Evolutionary conservation across 768 basidiomycete species (phyloP), one percentile per base, ranked within the genome.

Genomic region (Chalciporus piperatus): DNA sequence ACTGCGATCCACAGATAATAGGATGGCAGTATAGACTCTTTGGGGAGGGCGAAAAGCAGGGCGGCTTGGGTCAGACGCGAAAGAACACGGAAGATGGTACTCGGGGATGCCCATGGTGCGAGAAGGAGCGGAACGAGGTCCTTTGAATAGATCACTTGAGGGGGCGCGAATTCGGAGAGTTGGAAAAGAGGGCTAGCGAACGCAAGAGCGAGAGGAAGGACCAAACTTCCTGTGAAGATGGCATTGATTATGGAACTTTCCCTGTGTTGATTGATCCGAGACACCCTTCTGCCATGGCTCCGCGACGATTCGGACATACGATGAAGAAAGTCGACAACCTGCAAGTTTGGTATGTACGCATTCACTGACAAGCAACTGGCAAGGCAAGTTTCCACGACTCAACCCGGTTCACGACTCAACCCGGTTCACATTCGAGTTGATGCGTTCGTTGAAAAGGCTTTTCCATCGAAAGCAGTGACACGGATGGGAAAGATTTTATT

Each of bases 61-160:
- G 16, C 32, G 1, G 57, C 54, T 40, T 64, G 65, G 25, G 62
- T 41, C 2, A 62, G 45, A 41, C 61, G 48, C 17, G 69, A 61
- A 14, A 66, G 45, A 14, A 56, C 55, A 12, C 66, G 55, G 25
- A 51, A 57, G 10, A 46, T 44, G 44, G 13, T 51, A 41, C 54
- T 59, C 1, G 71, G 70, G 28, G 58, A 54, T 1, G 70, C 57
- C 74, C 74, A 75, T 20, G 70, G 73, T 10, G 71, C 71, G 12
- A 70, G 39, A 4, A 76, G 43, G 8, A 75, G 58, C 10, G 69
- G 59, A 10, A 65, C 43, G 1, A 71, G 51, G 50, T 75, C 63
- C 32, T 58, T 61, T 8, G 69, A 63, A 48, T 71, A 63, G 45
- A 75, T 62, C 19, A 74, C 41, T 60, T 72, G 74, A 16, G 67